A percentile compares a stretch with the other conserved stretches of the same genome.
Evolutionary conservation across 2,329 filamentous ascomycete species (phyloP).

Genomic region (Colletotrichum simmondsii): DNA sequence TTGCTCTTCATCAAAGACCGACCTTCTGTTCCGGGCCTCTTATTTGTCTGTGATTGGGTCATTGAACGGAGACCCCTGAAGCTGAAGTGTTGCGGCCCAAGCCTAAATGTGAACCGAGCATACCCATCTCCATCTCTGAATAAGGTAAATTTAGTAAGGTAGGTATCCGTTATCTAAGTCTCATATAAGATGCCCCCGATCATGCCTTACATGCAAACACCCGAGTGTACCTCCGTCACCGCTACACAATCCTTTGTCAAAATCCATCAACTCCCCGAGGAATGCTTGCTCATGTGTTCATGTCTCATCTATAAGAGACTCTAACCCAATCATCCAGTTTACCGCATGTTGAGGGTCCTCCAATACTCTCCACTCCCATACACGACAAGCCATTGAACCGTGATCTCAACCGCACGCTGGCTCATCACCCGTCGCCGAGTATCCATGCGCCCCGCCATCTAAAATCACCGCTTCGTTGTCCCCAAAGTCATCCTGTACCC

Average conservation of each 20-base stretch:
- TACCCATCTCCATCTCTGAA: background rate
- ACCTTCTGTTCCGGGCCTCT: constrained; percentile 22
- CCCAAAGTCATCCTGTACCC: constrained; percentile 69
- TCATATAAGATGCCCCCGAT: background rate
- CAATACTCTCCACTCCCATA: no score
- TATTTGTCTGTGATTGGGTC: constrained; percentile 10
- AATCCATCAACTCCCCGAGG: background rate
- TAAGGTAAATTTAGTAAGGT: background rate
- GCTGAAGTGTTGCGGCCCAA: background rate
- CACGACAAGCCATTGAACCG: background rate
- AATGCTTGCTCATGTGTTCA: background rate
- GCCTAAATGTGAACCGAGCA: background rate
- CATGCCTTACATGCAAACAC: background rate
- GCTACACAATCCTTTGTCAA: constrained; percentile 10
- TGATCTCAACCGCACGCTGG: constrained; percentile 49
- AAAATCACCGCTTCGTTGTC: constrained; percentile 70
- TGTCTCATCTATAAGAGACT: constrained; percentile 10
- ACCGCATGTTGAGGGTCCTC: no score
- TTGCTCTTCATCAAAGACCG: constrained; percentile 16
- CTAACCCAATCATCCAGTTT: background rate
- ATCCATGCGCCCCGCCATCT: constrained; percentile 64
- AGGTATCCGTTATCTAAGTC: background rate
- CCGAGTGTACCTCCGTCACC: background rate
- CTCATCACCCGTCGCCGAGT: constrained; percentile 47
- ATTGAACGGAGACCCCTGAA: background rate